Evolutionary conservation across 1,139 yeast species (phyloP).

Genomic region (Geotrichum restrictum): DNA sequence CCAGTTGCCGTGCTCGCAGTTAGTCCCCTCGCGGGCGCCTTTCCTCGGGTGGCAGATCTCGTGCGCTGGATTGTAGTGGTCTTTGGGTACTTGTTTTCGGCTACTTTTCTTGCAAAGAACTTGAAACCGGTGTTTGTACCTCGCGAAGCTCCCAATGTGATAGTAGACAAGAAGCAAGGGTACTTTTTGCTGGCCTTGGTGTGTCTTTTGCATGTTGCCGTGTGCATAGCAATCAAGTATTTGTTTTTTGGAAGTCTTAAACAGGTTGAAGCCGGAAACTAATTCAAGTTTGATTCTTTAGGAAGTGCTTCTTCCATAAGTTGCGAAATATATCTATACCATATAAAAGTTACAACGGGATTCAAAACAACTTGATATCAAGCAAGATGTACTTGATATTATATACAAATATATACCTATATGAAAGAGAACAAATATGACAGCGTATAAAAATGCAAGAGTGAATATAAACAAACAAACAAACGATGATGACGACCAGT

Average conservation of each 20-base stretch:
- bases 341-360: neutral
- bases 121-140: conserved; percentile 36
- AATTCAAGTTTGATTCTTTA: neutral
- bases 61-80: conserved; percentile 40
- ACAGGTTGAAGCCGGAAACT: conserved; percentile 2
- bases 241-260: conserved; percentile 33
- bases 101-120: conserved; percentile 40
- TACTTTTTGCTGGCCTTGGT: conserved; percentile 35
- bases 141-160: conserved; percentile 30
- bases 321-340: no score
- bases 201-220: conserved; percentile 37
- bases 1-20: conserved; percentile 64
- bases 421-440: no score
- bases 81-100: conserved; percentile 39
- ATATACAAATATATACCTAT: no score
- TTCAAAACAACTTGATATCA: neutral
- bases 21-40: conserved; percentile 40
- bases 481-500: no score
- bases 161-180: conserved; percentile 34
- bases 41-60: conserved; percentile 35
- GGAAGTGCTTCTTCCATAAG: neutral
- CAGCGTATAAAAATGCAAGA: neutral
- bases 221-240: conserved; percentile 41
- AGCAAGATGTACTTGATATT: no score
- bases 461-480: neutral